Evolutionary conservation across 1,139 yeast species (phyloP).

Genomic region (Martiniozyma asiatica): DNA sequence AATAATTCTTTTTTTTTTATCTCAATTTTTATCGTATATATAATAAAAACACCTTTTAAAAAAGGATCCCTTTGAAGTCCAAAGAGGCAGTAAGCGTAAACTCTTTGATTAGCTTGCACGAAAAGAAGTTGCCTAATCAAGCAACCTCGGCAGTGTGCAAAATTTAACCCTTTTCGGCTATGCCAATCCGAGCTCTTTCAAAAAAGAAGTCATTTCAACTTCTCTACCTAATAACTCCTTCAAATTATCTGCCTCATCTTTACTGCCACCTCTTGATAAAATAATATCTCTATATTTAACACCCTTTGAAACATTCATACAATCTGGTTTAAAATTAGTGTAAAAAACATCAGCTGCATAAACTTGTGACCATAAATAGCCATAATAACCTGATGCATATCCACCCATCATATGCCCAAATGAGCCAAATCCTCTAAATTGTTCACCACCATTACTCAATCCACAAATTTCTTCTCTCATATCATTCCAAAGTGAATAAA

Average conservation of each 20-base stretch:
- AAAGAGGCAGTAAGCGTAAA: too few species aligned
- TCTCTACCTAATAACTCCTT: conserved; percentile 61
- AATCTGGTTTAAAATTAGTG: conserved; percentile 55
- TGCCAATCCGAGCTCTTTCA: conserved; percentile 48
- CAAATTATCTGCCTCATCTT: conserved; percentile 55
- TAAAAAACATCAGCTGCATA: conserved; percentile 78
- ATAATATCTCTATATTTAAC: conserved; percentile 57
- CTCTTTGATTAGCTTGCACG: too few species aligned
- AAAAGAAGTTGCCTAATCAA: too few species aligned
- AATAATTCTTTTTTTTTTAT: too few species aligned
- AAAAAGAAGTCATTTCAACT: conserved; percentile 62
- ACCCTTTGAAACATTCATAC: conserved; percentile 53
- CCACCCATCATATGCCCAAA: conserved; percentile 82
- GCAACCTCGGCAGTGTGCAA: too few species aligned
- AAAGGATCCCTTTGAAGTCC: too few species aligned
- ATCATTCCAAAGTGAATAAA: conserved; percentile 49
- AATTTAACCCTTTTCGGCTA: too few species aligned
- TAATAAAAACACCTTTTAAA: too few species aligned
- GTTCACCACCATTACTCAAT: conserved; percentile 40
- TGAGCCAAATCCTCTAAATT: conserved; percentile 58
- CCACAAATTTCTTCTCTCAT: conserved; percentile 47
- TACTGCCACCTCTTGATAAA: conserved; percentile 60
- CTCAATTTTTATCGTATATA: too few species aligned
- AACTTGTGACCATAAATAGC: conserved; percentile 76
- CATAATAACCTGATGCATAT: conserved; percentile 78